Conservation (phyloP, 73 alveolate species). For the Stentor roeselii region DNA sequence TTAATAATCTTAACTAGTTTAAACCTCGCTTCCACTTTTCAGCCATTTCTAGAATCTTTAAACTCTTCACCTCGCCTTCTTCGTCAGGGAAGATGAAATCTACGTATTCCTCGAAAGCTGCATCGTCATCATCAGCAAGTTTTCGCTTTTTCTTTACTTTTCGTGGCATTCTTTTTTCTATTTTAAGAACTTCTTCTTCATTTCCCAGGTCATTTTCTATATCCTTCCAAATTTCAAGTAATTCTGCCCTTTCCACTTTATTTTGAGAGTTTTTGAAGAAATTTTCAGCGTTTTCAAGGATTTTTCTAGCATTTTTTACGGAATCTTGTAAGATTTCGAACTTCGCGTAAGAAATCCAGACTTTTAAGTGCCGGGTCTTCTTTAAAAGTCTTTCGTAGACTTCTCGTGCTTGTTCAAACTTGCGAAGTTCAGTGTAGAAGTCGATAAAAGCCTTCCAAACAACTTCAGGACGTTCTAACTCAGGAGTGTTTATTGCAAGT, state of each 20-base stretch:
- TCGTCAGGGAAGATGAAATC: constrained; percentile 92
- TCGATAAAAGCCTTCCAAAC: constrained; percentile 86
- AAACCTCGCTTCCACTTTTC: constrained; percentile 73
- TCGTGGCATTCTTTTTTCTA: constrained; percentile 63
- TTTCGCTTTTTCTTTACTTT: constrained; percentile 76
- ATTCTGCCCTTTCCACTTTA: constrained; percentile 78
- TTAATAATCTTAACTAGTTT: no score
- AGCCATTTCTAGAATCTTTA: constrained; percentile 73
- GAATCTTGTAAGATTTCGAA: constrained; percentile 65
- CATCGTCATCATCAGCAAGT: constrained; percentile 60
- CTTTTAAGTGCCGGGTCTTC: constrained; percentile 76
- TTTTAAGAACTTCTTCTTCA: constrained; percentile 38
- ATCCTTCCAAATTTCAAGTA: constrained; percentile 72
- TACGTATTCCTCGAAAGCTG: constrained; percentile 82
- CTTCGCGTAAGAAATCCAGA: constrained; percentile 80
- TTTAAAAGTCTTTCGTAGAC: constrained; percentile 63
- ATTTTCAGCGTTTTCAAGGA: constrained; percentile 55
- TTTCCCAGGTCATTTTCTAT: constrained; percentile 67
- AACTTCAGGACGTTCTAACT: constrained; percentile 77
- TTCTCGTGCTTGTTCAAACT: constrained; percentile 59
- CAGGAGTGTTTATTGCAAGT: constrained; percentile 50
- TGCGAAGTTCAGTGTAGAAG: constrained; percentile 55
- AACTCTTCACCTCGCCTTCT: constrained; percentile 45
- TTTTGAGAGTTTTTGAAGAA: constrained; percentile 62
- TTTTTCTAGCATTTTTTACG: constrained; percentile 43